Base-by-base conservation (phyloP, 164 flowering plant genomes). In the Stephania cephalantha region DNA sequence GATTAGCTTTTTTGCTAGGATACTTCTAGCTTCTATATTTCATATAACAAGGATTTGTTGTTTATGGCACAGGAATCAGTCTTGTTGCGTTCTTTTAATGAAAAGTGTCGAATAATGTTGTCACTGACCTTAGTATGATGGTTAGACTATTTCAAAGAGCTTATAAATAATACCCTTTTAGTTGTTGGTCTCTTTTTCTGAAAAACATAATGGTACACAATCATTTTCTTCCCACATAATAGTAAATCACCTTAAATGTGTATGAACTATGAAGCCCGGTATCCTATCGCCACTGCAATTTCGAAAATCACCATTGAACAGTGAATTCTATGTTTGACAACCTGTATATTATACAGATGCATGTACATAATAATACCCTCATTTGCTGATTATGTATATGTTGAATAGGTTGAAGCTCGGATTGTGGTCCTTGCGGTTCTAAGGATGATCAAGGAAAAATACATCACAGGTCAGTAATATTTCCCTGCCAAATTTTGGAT, bases 381-480 rank as follows among this genome's bases (percentile, higher is more conserved):
- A 64, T 64, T 64, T 25, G 63, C 68, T 8, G 9, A 35, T 58
- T 46, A 53, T 79, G 58, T 71, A 25, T 35, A 4, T 35, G 42
- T 75, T 70, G 69, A 77, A 87, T 35, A 94, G 98, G 89, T 91
- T 76, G 98, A 94, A 84, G 97, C 97, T 79, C 91, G 98, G 46
- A 87, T 92, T 46, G 89, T 91, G 17, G 90, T 94, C 80, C 94
- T 94, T 76, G 97, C 97, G 5, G 93, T 86, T 81, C 78, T 94
- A 72, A 85, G 91, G 46, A 91, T 87, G 97, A 83, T 91, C 78
- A 92, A 87, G 81, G 97, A 94, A 83, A 90, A 81, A 65, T 84
- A 88, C 66, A 61, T 69, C 29, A 74, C 61, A 85, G 97, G 98
- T 92, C 78, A 70, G 77, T 15, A 35, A 30, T 17, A 31, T 65